Evolutionary conservation across 2,329 filamentous ascomycete species (phyloP), one percentile per base, ranked within the genome.

Genomic region (Didymella keratinophila): DNA sequence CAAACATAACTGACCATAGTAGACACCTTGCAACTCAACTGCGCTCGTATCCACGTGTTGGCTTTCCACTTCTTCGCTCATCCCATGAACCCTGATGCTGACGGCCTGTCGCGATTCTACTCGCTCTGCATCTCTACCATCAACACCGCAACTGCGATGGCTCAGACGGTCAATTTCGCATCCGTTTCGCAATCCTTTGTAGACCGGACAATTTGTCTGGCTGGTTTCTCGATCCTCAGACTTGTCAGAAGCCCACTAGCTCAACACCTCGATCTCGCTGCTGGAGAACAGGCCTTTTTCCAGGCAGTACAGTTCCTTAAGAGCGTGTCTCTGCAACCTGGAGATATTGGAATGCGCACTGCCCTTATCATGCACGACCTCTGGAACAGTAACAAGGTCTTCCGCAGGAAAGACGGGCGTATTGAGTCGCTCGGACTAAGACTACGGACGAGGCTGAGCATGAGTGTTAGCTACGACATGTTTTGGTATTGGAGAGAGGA

Each of bases 401-500:
- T 77, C 50, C 66, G 67, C 12, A 66, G 68, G 44, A 71, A 68
- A 54, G 70, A 76, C 34, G 74, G 74, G 7, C 66, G 61, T 18
- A 42, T 74, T 7, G 74, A 77, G 46, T 70, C 70, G 37, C 61
- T 77, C 2, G 70, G 70, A 8, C 54, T 77, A 20, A 63, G 72
- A 34, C 47, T 77, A 28, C 61, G 74, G 43, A 76, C 71, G 10
- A 56, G 74, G 45, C 60, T 77, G 14, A 74, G 71, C 47, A 77
- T 77, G 74, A 76, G 73, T 49, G 67, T 77, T 16, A 74, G 68
- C 41, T 77, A 76, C 44, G 74, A 77, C 47, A 76, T 76, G 73
- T 76, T 77, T 58, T 77, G 74, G 74, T 77, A 76, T 45, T 77
- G 74, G 74, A 62, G 74, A 49, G 74, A 75, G 56, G 74, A 76